These are phyloP conservation scores for Cyclaneusma minus DNA, from an alignment of 2,329 filamentous ascomycete genomes.

Conservation along the genomic window DNA sequence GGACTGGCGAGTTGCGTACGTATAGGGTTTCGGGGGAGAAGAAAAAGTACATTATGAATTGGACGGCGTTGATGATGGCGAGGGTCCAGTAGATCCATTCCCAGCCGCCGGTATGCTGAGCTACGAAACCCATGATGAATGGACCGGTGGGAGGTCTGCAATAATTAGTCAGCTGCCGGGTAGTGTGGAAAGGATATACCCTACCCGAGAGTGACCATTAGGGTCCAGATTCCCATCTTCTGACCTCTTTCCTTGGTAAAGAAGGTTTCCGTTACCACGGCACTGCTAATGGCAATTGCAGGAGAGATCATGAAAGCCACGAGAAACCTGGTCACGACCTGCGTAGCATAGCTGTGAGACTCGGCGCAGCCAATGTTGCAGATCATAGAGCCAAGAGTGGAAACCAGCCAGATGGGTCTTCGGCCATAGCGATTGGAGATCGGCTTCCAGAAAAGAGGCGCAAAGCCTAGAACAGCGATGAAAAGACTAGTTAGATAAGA, in stretches of 20 bases:
- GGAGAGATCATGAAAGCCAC: constrained; percentile 37
- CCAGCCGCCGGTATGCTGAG: constrained; percentile 27
- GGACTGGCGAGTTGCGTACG: constrained; percentile 18
- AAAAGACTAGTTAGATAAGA: constrained; percentile 36
- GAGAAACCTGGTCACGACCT: constrained; percentile 30
- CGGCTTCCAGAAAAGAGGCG: constrained; percentile 36
- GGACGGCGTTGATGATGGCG: constrained; percentile 36
- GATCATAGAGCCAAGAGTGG: constrained; percentile 25
- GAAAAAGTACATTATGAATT: constrained; percentile 40
- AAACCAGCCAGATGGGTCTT: constrained; percentile 33
- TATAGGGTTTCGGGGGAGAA: constrained; percentile 39
- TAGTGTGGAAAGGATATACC: too few species aligned
- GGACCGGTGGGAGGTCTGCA: constrained; percentile 8
- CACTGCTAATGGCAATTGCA: constrained; percentile 35
- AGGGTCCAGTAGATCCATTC: constrained; percentile 39
- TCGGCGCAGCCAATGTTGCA: constrained; percentile 36
- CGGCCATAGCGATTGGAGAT: constrained; percentile 33
- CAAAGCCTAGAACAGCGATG: constrained; percentile 32
- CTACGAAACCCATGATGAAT: constrained; percentile 23
- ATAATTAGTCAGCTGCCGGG: too few species aligned
- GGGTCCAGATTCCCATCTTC: constrained; percentile 38
- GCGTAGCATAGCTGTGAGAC: constrained; percentile 27
- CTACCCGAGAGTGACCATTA: constrained; percentile 11
- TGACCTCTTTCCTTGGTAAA: constrained; percentile 34
- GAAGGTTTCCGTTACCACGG: constrained; percentile 37